phyloP scores from a whole-genome alignment of 1,284 basidiomycete genomes.

The Amylostereum areolatum region DNA sequence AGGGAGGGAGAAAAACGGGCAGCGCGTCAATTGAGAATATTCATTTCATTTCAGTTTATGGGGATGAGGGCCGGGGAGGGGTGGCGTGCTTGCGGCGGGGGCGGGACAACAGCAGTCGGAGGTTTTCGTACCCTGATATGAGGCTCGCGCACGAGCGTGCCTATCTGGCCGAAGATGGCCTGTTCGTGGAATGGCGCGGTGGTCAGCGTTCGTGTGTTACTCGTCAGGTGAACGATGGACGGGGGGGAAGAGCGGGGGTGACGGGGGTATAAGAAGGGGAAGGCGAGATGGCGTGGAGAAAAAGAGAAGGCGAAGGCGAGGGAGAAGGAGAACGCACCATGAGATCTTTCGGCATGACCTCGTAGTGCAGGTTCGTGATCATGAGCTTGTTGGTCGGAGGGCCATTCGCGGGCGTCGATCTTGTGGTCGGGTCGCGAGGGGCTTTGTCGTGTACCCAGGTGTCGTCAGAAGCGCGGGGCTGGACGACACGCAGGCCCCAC shows the following conservation, averaged over 20 bases:
- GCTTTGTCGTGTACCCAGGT: constrained; percentile 74
- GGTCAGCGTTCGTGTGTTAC: too few relatives aligned
- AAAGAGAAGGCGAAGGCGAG: not conserved
- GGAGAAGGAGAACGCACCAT: constrained; percentile 49
- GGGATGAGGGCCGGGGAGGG: constrained; percentile 18
- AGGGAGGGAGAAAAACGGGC: constrained; percentile 19
- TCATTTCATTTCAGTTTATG: constrained; percentile 4
- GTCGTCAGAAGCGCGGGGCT: constrained; percentile 40
- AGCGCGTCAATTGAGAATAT: constrained; percentile 21
- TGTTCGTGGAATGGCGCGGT: constrained; percentile 25
- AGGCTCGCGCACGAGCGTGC: constrained; percentile 88
- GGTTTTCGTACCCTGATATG: constrained; percentile 84
- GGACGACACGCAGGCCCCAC: not conserved
- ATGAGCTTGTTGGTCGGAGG: constrained; percentile 59
- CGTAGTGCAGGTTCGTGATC: constrained; percentile 90
- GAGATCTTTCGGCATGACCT: constrained; percentile 84
- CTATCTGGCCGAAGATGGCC: constrained; percentile 90
- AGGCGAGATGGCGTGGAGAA: not conserved
- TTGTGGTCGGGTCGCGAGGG: constrained; percentile 31
- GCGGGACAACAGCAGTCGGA: constrained; percentile 34
- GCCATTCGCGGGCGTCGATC: constrained; percentile 19
- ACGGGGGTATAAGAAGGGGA: not conserved
- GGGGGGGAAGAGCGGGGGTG: too few relatives aligned
- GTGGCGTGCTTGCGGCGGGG: constrained; percentile 16
- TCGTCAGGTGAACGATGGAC: too few relatives aligned